Base-by-base conservation (phyloP, 257 asterid species). In the Plantago ovata region DNA sequence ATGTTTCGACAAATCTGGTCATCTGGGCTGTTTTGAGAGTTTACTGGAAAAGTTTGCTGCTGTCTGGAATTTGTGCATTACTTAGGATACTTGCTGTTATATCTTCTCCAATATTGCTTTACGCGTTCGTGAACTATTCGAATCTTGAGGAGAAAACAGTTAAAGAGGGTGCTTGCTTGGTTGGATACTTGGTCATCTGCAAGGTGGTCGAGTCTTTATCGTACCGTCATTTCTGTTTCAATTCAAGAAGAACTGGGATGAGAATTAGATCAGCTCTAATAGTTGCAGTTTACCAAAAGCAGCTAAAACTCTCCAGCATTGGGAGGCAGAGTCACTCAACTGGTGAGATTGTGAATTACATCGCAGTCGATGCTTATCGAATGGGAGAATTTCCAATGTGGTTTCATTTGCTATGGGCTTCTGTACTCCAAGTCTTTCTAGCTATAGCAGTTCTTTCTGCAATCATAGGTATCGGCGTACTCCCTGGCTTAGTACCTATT, bases 331-430 rank as follows among this genome's bases (percentile, higher is more conserved):
- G 75, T 39, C 85, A 87, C 60, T 81, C 95, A 9, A 74, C 89
- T 10, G 94, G 95, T 1, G 91, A 84, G 62, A 63, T 87, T 46
- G 91, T 78, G 23, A 87, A 87, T 51, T 87, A 87, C 36, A 84
- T 87, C 13, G 81, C 94, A 0, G 86, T 87, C 20, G 95, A 87
- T 50, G 88, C 94, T 32, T 87, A 84, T 45, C 68, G 95, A 41
- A 84, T 84, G 94, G 91, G 95, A 32, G 94, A 87, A 16, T 78
- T 63, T 49, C 83, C 74, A 4, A 65, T 84, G 84, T 84, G 95
- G 94, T 57, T 76, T 14, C 83, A 87, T 20, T 5, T 75, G 0
- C 76, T 69, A 18, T 87, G 94, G 95, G 60, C 62, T 65, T 81
- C 75, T 0, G 55, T 61, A 2, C 55, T 81, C 18, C 94, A 74